Evolutionary conservation across 805 yeast genomes (phyloP), one percentile per base, ranked within the genome.

Genomic region (Pichia pseudocactophila): DNA sequence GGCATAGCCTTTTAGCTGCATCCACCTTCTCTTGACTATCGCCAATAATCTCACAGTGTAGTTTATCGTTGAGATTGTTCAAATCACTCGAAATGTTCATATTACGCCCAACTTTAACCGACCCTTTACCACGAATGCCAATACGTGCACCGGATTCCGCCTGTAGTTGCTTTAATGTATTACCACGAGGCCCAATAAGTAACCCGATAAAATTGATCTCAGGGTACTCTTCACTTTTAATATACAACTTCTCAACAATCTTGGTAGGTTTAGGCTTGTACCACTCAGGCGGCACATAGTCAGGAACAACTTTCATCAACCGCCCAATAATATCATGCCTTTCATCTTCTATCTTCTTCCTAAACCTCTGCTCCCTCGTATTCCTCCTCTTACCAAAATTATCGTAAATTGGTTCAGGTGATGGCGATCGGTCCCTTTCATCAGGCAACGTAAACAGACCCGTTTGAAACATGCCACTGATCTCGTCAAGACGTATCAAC

Each of bases 361-460:
- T 66, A 46, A 76, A 75, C 40, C 95, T 66, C 36, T 65, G 72
- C 40, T 84, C 95, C 42, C 94, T 66, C 0, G 97, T 88, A 58
- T 92, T 92, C 9, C 76, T 78, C 55, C 97, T 78, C 57, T 78
- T 80, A 36, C 99, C 99, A 18, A 66, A 62, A 26, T 70, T 61
- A 62, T 92, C 97, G 61, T 92, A 92, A 44, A 74, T 76, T 1
- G 98, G 98, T 2, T 96, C 88, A 0, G 97, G 97, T 2, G 96
- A 85, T 0, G 89, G 87, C 2, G 94, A 85, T 46, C 76, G 63
- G 46, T 53, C 53, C 50, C 64, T 69, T 41, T 63, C 65, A 31
- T 37, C 39, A 0, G 74, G 70, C 1, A 81, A 81, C 10, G 73
- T 65, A 13, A 74, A 63, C 30, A 71, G 73, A 15, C 26, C 32